Evolutionary conservation across 2,329 filamentous ascomycete genomes (phyloP), one percentile per base, ranked within the genome.

Genomic region (Metarhizium robertsii): DNA sequence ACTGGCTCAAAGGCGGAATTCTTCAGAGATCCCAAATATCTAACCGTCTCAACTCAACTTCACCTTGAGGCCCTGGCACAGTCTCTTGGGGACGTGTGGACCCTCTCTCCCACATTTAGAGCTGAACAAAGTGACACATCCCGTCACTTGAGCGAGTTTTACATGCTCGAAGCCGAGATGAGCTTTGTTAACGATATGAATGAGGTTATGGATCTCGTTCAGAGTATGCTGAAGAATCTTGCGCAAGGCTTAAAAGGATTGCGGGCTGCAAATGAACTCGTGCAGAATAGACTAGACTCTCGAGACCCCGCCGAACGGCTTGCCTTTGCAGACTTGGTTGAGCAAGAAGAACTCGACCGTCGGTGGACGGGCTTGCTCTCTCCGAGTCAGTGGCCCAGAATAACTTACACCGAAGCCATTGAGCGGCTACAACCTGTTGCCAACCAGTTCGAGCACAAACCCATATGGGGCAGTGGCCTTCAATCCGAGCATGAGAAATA

Each of bases 81-180:
- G 64, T 86, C 92, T 20, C 79, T 96, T 34, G 90, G 90, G 43
- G 90, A 88, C 63, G 94, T 97, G 7, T 99, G 94, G 92, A 88
- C 92, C 1, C 74, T 99, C 11, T 94, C 92, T 4, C 94, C 94
- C 2, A 95, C 91, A 0, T 99, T 99, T 67, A 84, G 94, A 42
- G 94, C 94, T 4, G 94, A 96, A 70, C 86, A 85, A 67, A 96
- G 91, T 71, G 92, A 97, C 66, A 97, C 94, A 0, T 86, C 91
- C 6, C 85, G 94, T 32, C 94, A 99, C 71, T 77, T 99, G 58
- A 96, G 90, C 74, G 94, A 99, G 67, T 97, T 99, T 66, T 97
- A 97, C 73, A 97, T 99, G 94, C 81, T 99, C 2, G 94, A 99
- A 71, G 92, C 86, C 16, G 94, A 99, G 70, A 76, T 92, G 67